Percentiles rank a stretch among this genome's conserved stretches.
Conservation (phyloP, 805 yeast genomes). For the Barnettozyma californica region DNA sequence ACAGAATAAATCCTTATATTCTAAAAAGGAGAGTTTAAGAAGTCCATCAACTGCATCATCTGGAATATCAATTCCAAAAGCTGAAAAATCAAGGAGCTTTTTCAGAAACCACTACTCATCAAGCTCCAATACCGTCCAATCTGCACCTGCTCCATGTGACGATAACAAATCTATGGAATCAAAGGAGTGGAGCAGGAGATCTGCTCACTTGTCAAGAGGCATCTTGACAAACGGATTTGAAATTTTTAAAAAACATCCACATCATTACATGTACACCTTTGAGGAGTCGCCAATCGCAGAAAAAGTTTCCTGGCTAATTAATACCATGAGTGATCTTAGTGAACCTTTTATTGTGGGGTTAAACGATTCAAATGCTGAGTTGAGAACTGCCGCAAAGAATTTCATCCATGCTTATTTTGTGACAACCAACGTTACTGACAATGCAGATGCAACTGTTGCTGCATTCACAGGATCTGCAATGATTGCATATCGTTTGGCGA, state of each 20-base stretch:
- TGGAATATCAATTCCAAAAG: slow-evolving; percentile 19
- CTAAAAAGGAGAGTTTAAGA: slow-evolving; percentile 10
- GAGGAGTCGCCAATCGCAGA: slow-evolving; percentile 3
- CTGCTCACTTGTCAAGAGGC: slow-evolving; percentile 19
- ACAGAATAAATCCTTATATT: slow-evolving; percentile 1
- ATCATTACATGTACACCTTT: slow-evolving; percentile 23
- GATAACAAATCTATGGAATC: slow-evolving; percentile 15
- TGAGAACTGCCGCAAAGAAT: slow-evolving; percentile 32
- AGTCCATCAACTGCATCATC: slow-evolving; percentile 19
- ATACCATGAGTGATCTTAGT: slow-evolving; percentile 4
- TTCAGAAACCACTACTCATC: slow-evolving; percentile 21
- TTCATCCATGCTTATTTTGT: slow-evolving; percentile 31
- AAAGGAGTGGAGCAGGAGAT: slow-evolving; percentile 9
- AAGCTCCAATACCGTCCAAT: slow-evolving; percentile 12
- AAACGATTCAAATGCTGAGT: slow-evolving; percentile 30
- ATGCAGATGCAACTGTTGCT: slow-evolving; percentile 27
- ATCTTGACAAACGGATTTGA: slow-evolving; percentile 27
- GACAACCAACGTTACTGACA: slow-evolving; percentile 26
- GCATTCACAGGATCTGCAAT: slow-evolving; percentile 35
- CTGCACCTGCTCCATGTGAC: slow-evolving; percentile 6
- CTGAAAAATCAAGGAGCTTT: slow-evolving; percentile 22
- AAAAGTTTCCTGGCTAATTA: slow-evolving; percentile 6
- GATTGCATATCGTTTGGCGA: slow-evolving; percentile 33
- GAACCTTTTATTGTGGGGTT: slow-evolving; percentile 37
- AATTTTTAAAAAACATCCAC: slow-evolving; percentile 31